Evolutionary conservation across 2,329 filamentous ascomycete species (phyloP), one percentile per base, ranked within the genome.

Genomic region (Fusarium sororula): DNA sequence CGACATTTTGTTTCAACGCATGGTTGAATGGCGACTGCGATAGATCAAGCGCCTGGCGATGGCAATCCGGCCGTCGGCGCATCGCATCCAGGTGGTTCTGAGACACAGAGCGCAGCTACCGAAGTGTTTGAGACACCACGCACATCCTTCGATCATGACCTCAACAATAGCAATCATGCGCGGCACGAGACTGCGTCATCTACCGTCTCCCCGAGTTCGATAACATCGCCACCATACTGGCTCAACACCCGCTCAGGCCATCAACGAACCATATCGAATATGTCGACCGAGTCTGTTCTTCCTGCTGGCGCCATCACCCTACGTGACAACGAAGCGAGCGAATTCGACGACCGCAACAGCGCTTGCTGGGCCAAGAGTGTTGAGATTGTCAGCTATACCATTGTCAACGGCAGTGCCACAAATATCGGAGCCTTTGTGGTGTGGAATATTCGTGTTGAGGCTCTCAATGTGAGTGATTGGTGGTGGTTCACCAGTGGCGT

Each of bases 361-460:
- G 89, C 88, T 18, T 92, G 90, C 81, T 92, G 90, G 90, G 90
- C 90, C 37, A 88, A 85, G 81, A 90, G 88, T 79, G 90, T 91
- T 61, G 85, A 88, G 73, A 86, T 92, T 47, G 84, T 86, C 42
- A 88, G 90, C 77, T 83, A 89, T 79, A 87, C 88, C 17, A 76
- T 90, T 26, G 86, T 92, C 51, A 89, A 90, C 67, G 86, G 88
- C 57, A 87, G 87, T 71, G 81, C 86, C 41, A 88, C 86, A 20
- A 89, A 86, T 74, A 87, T 90, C 35, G 96, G 96, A n/a, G 93
- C 95, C 5, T 99, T 98, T 84, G 94, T 98, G 4, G 95, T 98
- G 13, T 99, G 94, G 94, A 96, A 94, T 80, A 95, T 96, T 78
- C 90, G 88, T 54, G 94, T 99, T 50, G 91, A 96, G 81, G 98